Evolutionary conservation across 1,284 basidiomycete species (phyloP), one percentile per base, ranked within the genome.

Genomic region (Heterobasidion irregulare): DNA sequence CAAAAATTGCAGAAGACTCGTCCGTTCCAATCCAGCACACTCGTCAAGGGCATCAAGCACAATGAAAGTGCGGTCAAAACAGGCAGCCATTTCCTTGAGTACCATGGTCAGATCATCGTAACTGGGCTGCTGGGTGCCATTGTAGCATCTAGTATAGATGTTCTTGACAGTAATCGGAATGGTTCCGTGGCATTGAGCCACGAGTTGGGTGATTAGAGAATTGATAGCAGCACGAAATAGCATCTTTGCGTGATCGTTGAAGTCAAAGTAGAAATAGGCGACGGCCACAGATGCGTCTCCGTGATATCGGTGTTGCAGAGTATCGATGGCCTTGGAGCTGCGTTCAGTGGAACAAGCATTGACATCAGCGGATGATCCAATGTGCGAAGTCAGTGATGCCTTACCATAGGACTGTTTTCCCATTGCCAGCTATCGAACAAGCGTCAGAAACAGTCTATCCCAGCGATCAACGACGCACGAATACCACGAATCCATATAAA

Each of bases 361-460:
- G 9, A n/a, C 10, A 10, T 36, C 9, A 10, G 19, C 15, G 13
- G 16, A 34, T 6, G 26, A 26, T 26, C 26, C 2, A 26, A 26
- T 26, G 26, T 26, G 26, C 26, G 26, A 26, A 26, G 26, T n/a
- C 38, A 12, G 38, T 41, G 38, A n/a, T 10, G 0, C 9, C 55
- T 26, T 48, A 56, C 55, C 55, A 56, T 10, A 56, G 41, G 8
- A 51, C n/a, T 33, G 16, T 56, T 18, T 56, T 56, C 15, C 54
- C 54, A 16, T 44, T 36, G 12, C 54, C 45, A 19, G 50, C 54
- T 56, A 33, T 26, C 15, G 32, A 26, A 26, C 26, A 26, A 26
- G 26, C 26, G 26, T 26, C 26, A 26, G 26, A 26, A 26, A 26
- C 26, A 26, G 2, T 26, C 26, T 26, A 26, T 26, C 26, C 26